Conservation (phyloP, 805 yeast genomes). For the Saturnispora hagleri region DNA sequence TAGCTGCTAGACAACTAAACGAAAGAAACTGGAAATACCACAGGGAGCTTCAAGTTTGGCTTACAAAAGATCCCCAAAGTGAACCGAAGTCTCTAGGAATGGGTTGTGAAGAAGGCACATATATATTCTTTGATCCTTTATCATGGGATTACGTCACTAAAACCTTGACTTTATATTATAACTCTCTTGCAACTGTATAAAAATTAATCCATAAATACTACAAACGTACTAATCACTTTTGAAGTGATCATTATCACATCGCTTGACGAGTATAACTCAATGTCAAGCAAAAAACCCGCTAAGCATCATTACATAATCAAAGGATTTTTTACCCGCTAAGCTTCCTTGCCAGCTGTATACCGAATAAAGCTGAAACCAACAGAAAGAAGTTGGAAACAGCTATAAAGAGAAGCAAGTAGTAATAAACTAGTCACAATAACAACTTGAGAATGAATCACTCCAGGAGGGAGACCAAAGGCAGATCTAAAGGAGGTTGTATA, state of each 20-base stretch:
- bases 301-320: neutral
- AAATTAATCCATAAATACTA: neutral
- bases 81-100: conserved; percentile 81
- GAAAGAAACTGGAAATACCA: conserved; percentile 96
- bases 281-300: neutral
- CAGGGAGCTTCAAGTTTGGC: conserved; percentile 91
- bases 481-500: conserved; percentile 54
- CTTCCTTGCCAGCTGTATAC: neutral
- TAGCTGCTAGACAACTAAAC: conserved; percentile 85
- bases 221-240: no score
- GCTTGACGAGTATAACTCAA: no score
- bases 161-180: conserved; percentile 48
- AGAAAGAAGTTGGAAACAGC: neutral
- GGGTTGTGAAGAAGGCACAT: conserved; percentile 81
- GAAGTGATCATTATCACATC: no score
- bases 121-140: conserved; percentile 90
- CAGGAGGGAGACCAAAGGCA: conserved; percentile 14
- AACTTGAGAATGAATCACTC: neutral
- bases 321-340: neutral
- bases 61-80: conserved; percentile 83
- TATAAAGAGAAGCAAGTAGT: neutral
- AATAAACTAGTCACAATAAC: neutral
- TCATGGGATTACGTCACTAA: conserved; percentile 90
- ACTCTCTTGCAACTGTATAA: conserved; percentile 18
- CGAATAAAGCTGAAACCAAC: neutral